Base-by-base conservation (phyloP, 1,284 basidiomycete species). In the Puccinia polysora region DNA sequence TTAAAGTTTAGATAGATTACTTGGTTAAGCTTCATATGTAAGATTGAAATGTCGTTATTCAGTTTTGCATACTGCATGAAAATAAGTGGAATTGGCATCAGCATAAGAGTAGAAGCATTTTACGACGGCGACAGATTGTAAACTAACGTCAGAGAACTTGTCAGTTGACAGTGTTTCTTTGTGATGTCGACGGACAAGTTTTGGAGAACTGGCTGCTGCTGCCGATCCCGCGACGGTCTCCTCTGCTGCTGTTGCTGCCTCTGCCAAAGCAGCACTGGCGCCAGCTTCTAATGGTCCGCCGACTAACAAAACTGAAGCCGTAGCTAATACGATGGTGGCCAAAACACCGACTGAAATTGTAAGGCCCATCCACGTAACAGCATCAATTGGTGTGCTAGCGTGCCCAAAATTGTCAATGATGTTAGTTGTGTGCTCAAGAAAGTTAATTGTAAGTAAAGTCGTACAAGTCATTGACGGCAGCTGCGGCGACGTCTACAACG, bases 381-480 rank as follows among this genome's bases (percentile, higher is more conserved):
- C 28, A 38, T 60, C 58, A 23, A 23, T 60, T 25, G 58, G 58
- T n/a, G 58, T 60, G 23, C 58, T 60, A 23, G n/a, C n/a, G n/a
- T n/a, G n/a, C n/a, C n/a, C n/a, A n/a, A n/a, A n/a, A n/a, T n/a
- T n/a, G n/a, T n/a, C n/a, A n/a, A n/a, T n/a, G n/a, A n/a, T n/a
- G n/a, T n/a, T n/a, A n/a, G n/a, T n/a, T n/a, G n/a, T n/a, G n/a
- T n/a, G n/a, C n/a, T n/a, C n/a, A n/a, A n/a, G n/a, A n/a, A n/a
- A n/a, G n/a, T n/a, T n/a, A n/a, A n/a, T n/a, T n/a, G n/a, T n/a
- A n/a, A n/a, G n/a, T n/a, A n/a, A n/a, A n/a, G n/a, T n/a, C n/a
- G n/a, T 59, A 62, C 58, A 71, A 62, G 14, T 62, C 68, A 32
- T 8, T 38, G 30, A 71, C 40, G 23, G 58, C 68, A 30, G 68